Percentiles rank a stretch among this genome's conserved stretches.
These are phyloP conservation scores for Sideroxylon spinosum DNA, from an alignment of 179 eudicot species.

Conservation along the genomic window DNA sequence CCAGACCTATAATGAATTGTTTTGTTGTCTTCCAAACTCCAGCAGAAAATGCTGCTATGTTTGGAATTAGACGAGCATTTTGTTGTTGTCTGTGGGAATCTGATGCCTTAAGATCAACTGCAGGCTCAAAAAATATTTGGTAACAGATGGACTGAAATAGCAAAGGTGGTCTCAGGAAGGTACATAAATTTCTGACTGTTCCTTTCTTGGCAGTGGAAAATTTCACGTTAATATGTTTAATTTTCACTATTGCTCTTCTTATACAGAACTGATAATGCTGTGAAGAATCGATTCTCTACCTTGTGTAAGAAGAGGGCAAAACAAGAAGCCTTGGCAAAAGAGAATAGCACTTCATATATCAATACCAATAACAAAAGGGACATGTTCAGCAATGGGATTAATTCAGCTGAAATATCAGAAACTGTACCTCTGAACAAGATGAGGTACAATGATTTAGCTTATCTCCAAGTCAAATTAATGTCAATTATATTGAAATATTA, in stretches of 20 bases:
- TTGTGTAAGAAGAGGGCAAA: conserved; percentile 93
- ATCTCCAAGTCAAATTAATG: background rate
- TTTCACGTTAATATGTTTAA: background rate
- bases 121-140: conserved; percentile 96
- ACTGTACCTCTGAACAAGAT: conserved; percentile 50
- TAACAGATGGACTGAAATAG: conserved; percentile 97
- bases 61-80: background rate
- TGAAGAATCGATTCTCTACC: conserved; percentile 88
- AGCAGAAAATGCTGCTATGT: background rate
- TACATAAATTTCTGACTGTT: conserved; percentile 21
- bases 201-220: background rate
- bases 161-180: conserved; percentile 99
- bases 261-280: conserved; percentile 85
- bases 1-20: background rate
- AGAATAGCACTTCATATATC: conserved; percentile 49
- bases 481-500: background rate
- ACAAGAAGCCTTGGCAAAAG: conserved; percentile 73
- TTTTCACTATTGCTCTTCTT: background rate
- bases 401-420: conserved; percentile 33
- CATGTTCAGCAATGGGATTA: conserved; percentile 31
- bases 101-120: conserved; percentile 30
- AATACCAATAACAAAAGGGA: conserved; percentile 72
- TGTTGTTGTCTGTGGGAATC: background rate
- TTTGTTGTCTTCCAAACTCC: conserved; percentile 8
- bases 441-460: conserved; percentile 38